Conservation (phyloP, 768 basidiomycete genomes). For the Rhodotorula toruloides region DNA sequence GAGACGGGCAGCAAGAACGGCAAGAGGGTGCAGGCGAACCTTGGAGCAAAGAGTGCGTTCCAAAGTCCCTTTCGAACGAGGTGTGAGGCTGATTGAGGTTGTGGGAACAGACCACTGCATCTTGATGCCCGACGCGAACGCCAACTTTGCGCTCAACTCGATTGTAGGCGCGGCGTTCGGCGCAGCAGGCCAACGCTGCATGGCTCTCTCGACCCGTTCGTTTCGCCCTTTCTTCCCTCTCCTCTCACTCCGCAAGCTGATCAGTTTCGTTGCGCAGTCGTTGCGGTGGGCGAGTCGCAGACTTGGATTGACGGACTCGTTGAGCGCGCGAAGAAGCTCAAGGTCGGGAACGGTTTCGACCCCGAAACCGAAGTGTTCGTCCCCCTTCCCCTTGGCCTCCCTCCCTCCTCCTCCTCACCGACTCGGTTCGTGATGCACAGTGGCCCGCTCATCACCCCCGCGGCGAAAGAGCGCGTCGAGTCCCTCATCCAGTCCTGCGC, state of each 20-base stretch:
- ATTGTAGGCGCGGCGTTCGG: conserved; percentile 95
- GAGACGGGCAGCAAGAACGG: conserved; percentile 76
- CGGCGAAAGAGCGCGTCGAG: conserved; percentile 71
- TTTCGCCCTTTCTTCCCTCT: too few relatives aligned
- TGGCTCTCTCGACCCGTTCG: conserved; percentile 77
- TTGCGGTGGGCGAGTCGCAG: conserved; percentile 72
- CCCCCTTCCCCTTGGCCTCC: conserved; percentile 13
- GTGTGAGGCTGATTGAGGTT: too few relatives aligned
- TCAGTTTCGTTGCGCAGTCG: conserved; percentile 22
- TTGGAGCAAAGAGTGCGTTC: conserved; percentile 89
- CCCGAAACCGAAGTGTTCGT: conserved; percentile 72
- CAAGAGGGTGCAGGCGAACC: conserved; percentile 76
- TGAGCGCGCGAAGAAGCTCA: conserved; percentile 70
- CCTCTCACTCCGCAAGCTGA: too few relatives aligned
- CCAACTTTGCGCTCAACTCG: conserved; percentile 79
- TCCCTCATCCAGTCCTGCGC: conserved; percentile 58
- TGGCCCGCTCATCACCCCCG: conserved; percentile 59
- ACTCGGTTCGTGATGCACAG: conserved; percentile 37
- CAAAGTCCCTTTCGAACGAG: background rate
- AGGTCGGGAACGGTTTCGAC: conserved; percentile 87
- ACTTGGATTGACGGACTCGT: conserved; percentile 82
- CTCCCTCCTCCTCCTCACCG: conserved; percentile 4
- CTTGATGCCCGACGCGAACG: conserved; percentile 88
- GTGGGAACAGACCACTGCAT: conserved; percentile 45
- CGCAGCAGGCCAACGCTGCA: conserved; percentile 94